A percentile compares a stretch with the other conserved stretches of the same genome.
Evolutionary conservation across 2,329 filamentous ascomycete species (phyloP).

Genomic region (Aspergillus luchuensis): DNA sequence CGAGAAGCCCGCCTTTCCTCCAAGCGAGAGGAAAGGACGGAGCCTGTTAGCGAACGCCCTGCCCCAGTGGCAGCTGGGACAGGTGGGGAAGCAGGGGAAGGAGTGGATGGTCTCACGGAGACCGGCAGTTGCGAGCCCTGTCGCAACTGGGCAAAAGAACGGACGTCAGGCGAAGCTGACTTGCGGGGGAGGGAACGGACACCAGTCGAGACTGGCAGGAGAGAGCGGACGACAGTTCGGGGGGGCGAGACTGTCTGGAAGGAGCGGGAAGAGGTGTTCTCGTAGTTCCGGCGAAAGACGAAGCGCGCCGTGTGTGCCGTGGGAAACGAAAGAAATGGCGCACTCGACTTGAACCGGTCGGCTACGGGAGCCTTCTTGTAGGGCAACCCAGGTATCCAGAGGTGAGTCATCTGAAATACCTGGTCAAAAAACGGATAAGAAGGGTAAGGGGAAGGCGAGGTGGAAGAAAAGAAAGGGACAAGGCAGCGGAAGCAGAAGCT

Average conservation of each 20-base stretch:
- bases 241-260: conserved; percentile 15
- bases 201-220: conserved; percentile 1
- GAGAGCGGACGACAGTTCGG: conserved; percentile 17
- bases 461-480: conserved; percentile 2
- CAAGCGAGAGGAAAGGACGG: conserved; percentile 5
- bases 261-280: conserved; percentile 15
- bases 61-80: conserved; percentile 4
- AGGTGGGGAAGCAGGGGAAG: conserved; percentile 8
- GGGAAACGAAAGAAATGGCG: conserved; percentile 12
- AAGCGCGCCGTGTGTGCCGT: conserved; percentile 7
- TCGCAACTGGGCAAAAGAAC: conserved; percentile 10
- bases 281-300: conserved; percentile 17
- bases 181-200: neutral
- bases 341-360: conserved; percentile 16
- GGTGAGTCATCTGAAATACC: conserved; percentile 24
- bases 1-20: conserved; percentile 19
- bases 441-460: conserved; percentile 3
- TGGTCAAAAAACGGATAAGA: conserved; percentile 14
- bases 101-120: conserved; percentile 11
- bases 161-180: neutral
- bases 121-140: conserved; percentile 24
- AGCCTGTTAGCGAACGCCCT: neutral
- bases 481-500: conserved; percentile 10
- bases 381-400: conserved; percentile 21
- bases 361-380: conserved; percentile 6